Percentiles rank a stretch among this genome's conserved stretches.
Conservation (phyloP, 768 basidiomycete genomes). For the Suillus paluster region DNA sequence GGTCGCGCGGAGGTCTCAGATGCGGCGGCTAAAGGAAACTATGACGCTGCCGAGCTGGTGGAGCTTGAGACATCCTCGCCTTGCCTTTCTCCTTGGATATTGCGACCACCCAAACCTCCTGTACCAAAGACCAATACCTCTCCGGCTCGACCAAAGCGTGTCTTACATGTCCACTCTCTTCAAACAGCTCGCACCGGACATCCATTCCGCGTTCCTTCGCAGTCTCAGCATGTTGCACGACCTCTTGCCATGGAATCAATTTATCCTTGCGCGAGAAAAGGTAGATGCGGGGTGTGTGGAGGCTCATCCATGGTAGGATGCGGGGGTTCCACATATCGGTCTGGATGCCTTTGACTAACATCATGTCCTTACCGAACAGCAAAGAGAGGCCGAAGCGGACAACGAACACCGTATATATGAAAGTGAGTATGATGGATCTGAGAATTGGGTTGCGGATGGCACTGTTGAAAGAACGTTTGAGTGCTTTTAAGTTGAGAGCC, state of each 20-base stretch:
- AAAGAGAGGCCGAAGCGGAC: constrained; percentile 13
- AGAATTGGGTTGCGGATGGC: constrained; percentile 22
- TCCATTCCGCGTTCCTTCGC: constrained; percentile 29
- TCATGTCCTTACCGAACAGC: constrained; percentile 21
- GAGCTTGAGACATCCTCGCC: constrained; percentile 7
- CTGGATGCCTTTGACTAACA: constrained; percentile 15
- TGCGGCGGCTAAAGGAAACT: neutral
- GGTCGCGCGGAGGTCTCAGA: no score
- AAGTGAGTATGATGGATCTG: constrained; percentile 15
- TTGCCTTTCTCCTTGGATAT: constrained; percentile 11
- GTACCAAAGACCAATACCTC: constrained; percentile 30
- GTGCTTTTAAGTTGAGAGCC: constrained; percentile 11
- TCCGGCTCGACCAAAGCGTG: constrained; percentile 35
- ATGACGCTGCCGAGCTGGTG: neutral
- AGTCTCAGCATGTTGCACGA: constrained; percentile 29
- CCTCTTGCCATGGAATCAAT: constrained; percentile 31
- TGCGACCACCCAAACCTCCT: constrained; percentile 25
- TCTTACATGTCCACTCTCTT: constrained; percentile 39
- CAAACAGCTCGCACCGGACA: constrained; percentile 34
- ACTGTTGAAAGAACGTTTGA: constrained; percentile 21
- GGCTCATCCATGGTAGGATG: constrained; percentile 37
- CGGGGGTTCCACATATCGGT: constrained; percentile 21
- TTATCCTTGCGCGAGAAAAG: constrained; percentile 38
- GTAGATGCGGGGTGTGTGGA: constrained; percentile 39
- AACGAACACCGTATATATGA: constrained; percentile 19